These are phyloP conservation scores for Globisporangium spinosum DNA, from an alignment of 352 stramenopile genomes.

Conservation along the genomic window DNA sequence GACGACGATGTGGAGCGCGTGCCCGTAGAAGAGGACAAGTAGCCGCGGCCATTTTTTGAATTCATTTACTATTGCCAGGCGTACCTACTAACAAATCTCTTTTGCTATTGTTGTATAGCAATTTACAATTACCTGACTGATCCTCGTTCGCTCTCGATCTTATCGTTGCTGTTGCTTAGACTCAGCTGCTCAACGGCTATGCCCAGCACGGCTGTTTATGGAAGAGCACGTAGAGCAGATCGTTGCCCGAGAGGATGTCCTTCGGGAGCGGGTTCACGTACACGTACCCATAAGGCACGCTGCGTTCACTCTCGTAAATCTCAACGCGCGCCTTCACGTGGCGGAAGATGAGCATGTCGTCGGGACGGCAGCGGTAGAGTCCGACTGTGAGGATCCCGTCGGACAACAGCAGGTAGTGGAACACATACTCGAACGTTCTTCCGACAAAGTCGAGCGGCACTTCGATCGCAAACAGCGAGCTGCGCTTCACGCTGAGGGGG, in stretches of 20 bases:
- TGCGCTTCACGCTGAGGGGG: constrained; percentile 41
- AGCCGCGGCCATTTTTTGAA: neutral
- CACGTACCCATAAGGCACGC: constrained; percentile 76
- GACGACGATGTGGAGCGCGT: neutral
- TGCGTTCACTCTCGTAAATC: constrained; percentile 57
- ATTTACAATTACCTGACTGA: neutral
- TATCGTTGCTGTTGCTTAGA: neutral
- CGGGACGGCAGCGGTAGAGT: constrained; percentile 70
- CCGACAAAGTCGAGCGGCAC: constrained; percentile 81
- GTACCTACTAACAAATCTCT: neutral
- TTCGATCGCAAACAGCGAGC: constrained; percentile 78
- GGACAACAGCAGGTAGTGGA: constrained; percentile 77
- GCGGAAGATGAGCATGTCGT: constrained; percentile 27
- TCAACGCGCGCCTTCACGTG: constrained; percentile 38
- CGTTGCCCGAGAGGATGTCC: constrained; percentile 74
- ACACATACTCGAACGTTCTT: constrained; percentile 77
- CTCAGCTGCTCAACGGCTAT: neutral
- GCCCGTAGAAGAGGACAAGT: constrained; percentile 15
- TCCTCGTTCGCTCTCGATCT: neutral
- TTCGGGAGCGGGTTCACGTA: constrained; percentile 80
- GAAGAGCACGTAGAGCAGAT: constrained; percentile 81
- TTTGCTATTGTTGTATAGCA: neutral
- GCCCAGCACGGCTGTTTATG: constrained; percentile 78
- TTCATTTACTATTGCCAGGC: neutral
- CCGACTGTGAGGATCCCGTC: constrained; percentile 77